Base-by-base conservation (phyloP, 306 rosid species). In the Vigna unguiculata region DNA sequence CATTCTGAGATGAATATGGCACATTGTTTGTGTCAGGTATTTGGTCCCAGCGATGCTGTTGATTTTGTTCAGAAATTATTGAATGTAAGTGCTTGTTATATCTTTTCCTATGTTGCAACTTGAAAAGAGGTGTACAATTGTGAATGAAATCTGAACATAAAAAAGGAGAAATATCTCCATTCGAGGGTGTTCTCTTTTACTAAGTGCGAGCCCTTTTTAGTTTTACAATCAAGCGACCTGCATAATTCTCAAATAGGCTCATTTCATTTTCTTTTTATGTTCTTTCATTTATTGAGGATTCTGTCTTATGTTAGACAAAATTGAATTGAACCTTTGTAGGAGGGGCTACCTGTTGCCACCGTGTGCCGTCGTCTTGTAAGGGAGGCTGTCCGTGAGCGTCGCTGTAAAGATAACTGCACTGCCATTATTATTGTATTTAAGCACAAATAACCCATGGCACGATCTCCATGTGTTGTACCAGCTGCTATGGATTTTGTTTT, bases 1-100 rank as follows among this genome's bases (percentile, higher is more conserved):
- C 19, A 25, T 74, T 70, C 38, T 74, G 67, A n/a, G 71, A 32
- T 75, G 74, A 57, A 63, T 69, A 32, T 55, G 28, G 19, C 57
- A 17, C 65, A 55, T 77, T 63, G 21, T 63, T 55, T 77, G 41
- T 80, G 68, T 51, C 86, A 93, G 98, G 98, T 93, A 55, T 90
- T 93, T 75, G 98, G 98, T 84, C 98, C 98, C 63, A 88, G 92
- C 78, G 96, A 93, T 81, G 98, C 98, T 58, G 93, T 91, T 59
- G 89, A 83, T 69, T 93, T 93, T 90, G 98, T 91, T 77, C 92
- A 86, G 80, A 91, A 89, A 79, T 83, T 86, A 57, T 78, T 90
- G 85, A 86, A 85, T 84, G 98, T 91, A 81, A 72, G 91, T 54
- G 57, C 55, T 59, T 71, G 66, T 45, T 52, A 75, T 63, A 47